These are phyloP conservation scores for Carallia brachiata DNA, from an alignment of 345 rosid genomes.

Conservation along the genomic window DNA sequence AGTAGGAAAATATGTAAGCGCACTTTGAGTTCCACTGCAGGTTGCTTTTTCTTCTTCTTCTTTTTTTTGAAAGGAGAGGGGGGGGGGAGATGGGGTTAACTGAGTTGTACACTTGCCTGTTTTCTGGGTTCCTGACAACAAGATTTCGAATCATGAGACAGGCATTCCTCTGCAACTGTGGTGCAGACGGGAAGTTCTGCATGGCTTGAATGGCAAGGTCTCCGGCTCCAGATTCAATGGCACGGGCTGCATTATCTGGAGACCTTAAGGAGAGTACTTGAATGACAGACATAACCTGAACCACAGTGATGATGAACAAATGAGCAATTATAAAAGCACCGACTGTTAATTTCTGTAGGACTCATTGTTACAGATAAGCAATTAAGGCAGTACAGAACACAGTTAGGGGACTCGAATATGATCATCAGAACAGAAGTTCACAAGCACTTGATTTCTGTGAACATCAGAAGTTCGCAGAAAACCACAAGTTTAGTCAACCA, in stretches of 20 bases:
- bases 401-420: neutral
- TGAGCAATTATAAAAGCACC: neutral
- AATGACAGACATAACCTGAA: constrained; percentile 73
- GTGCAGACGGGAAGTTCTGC: constrained; percentile 71
- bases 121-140: constrained; percentile 75
- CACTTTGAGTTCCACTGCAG: no score
- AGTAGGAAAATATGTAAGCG: no score
- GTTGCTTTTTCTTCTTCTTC: no score
- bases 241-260: constrained; percentile 76
- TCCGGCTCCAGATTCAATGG: constrained; percentile 93
- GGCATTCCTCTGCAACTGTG: constrained; percentile 64
- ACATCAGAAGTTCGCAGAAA: neutral
- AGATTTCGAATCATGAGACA: constrained; percentile 94
- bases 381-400: neutral
- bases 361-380: no score
- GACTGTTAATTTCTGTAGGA: neutral
- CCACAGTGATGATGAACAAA: neutral
- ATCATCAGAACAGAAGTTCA: neutral
- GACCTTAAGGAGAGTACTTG: constrained; percentile 81
- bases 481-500: neutral
- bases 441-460: neutral
- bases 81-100: no score
- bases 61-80: no score
- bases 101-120: constrained; percentile 48
- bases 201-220: constrained; percentile 83